Base-by-base conservation (phyloP, 2,329 filamentous ascomycete genomes). In the Colletotrichum trifolii region DNA sequence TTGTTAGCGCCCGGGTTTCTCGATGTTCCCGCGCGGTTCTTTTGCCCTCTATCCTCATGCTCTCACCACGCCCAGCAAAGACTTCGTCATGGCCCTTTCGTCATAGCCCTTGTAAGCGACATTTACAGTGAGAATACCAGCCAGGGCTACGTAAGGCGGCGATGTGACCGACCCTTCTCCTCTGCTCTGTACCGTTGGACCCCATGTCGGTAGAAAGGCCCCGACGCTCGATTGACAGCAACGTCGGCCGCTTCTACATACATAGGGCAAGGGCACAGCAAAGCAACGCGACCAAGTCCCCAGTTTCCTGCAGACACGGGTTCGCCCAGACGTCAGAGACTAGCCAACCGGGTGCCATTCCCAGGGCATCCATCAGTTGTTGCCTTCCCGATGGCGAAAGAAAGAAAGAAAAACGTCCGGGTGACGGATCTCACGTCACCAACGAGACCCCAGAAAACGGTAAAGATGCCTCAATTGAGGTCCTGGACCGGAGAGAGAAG, bases 291-390 rank as follows among this genome's bases (percentile, higher is more conserved):
- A 15, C 42, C 13, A 7, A n/a, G 33, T 39, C 63, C 34, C 63
- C 63, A 63, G 58, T 66, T 52, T 66, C 63, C 15, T 63, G 58
- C 63, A 66, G 63, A 66, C 63, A 66, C 63, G 63, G 63, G 63
- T 33, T 66, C 53, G 58, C 58, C 63, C 58, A 66, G 58, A 36
- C 58, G 39, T 56, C 50, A 50, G 35, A 52, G 52, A 50, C 46
- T 58, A 46, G 40, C 62, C 62, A 61, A 52, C 50, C 50, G 48
- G 33, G 38, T 42, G 11, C 36, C 49, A 13, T 36, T 61, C 33
- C 38, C 33, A 45, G 54, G 54, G 54, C 5, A n/a, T 42, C 10
- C 10, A n/a, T 42, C 10, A n/a, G 39, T 42, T 7, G 39, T 42
- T 42, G 1, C 4, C 25, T 25, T 25, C 25, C 25, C 5, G 25